A percentile compares a stretch with the other conserved stretches of the same genome.
These are phyloP conservation scores for Phytophthora pseudosyringae DNA, from an alignment of 352 stramenopile species.

Conservation along the genomic window DNA sequence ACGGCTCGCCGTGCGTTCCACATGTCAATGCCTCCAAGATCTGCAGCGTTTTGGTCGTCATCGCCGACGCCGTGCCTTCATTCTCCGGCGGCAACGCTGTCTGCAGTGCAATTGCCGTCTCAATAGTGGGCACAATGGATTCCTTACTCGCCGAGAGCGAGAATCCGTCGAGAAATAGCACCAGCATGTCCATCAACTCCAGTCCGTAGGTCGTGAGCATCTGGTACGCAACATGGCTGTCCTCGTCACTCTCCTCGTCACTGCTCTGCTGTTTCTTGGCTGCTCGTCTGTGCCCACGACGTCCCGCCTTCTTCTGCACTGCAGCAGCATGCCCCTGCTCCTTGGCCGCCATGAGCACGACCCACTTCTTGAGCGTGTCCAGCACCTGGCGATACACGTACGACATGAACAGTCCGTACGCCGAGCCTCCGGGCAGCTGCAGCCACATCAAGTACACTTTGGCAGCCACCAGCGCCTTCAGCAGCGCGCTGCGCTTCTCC, in stretches of 20 bases:
- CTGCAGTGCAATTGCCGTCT: slow-evolving; percentile 68
- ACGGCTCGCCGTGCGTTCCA: slow-evolving; percentile 55
- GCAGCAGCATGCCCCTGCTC: background rate
- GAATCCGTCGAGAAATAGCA: slow-evolving; percentile 62
- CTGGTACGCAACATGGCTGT: slow-evolving; percentile 31
- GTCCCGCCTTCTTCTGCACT: slow-evolving; percentile 13
- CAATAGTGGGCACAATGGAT: slow-evolving; percentile 79
- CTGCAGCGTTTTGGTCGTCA: slow-evolving; percentile 48
- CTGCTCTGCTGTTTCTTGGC: slow-evolving; percentile 25
- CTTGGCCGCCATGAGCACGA: slow-evolving; percentile 42
- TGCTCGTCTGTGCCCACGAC: slow-evolving; percentile 11
- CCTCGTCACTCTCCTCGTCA: slow-evolving; percentile 40
- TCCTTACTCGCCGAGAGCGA: slow-evolving; percentile 72
- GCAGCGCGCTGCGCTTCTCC: slow-evolving; percentile 49
- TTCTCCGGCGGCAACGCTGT: slow-evolving; percentile 45
- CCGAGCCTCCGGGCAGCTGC: slow-evolving; percentile 77
- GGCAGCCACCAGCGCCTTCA: slow-evolving; percentile 69
- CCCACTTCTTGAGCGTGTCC: slow-evolving; percentile 83
- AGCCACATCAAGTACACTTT: slow-evolving; percentile 86
- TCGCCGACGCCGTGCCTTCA: slow-evolving; percentile 41
- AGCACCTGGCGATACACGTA: slow-evolving; percentile 87
- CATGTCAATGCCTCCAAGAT: slow-evolving; percentile 58
- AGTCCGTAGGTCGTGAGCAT: slow-evolving; percentile 59
- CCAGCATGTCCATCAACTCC: slow-evolving; percentile 67
- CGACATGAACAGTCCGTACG: slow-evolving; percentile 87